Evolutionary conservation across 1,139 yeast genomes (phyloP).

Genomic region (Debaryomyces psychrophilus): DNA sequence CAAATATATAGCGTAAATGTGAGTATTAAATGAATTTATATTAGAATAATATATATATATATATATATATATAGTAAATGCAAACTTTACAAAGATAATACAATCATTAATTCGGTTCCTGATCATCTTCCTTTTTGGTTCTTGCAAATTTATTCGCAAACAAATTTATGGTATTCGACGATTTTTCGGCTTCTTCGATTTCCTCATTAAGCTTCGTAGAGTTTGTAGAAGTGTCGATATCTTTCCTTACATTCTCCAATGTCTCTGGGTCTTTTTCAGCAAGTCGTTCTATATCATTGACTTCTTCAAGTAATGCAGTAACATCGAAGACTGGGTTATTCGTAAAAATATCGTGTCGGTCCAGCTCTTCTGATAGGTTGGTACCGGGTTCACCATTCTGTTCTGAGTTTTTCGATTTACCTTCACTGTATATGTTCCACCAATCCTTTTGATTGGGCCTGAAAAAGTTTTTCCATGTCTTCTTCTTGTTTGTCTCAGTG

Average conservation of each 20-base stretch:
- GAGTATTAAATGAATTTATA: neutral
- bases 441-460: slow-evolving; percentile 81
- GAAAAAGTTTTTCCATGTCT: slow-evolving; percentile 66
- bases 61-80: neutral
- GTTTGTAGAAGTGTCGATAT: slow-evolving; percentile 17
- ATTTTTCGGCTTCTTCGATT: slow-evolving; percentile 19
- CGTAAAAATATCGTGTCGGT: slow-evolving; percentile 9
- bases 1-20: neutral
- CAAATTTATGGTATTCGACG: neutral
- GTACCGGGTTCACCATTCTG: slow-evolving; percentile 12
- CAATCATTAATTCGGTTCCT: neutral
- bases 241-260: slow-evolving; percentile 20
- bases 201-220: slow-evolving; percentile 24
- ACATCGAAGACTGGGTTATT: slow-evolving; percentile 46
- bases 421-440: slow-evolving; percentile 53
- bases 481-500: slow-evolving; percentile 34
- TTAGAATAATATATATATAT: neutral
- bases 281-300: slow-evolving; percentile 44
- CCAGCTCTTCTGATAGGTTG: slow-evolving; percentile 17
- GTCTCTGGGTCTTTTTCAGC: slow-evolving; percentile 23
- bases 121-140: slow-evolving; percentile 12
- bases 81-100: neutral
- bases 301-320: slow-evolving; percentile 48
- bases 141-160: neutral
- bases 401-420: slow-evolving; percentile 22